These are phyloP conservation scores for Phylloporus rhodoxanthus DNA, from an alignment of 768 basidiomycete genomes.

Conservation along the genomic window DNA sequence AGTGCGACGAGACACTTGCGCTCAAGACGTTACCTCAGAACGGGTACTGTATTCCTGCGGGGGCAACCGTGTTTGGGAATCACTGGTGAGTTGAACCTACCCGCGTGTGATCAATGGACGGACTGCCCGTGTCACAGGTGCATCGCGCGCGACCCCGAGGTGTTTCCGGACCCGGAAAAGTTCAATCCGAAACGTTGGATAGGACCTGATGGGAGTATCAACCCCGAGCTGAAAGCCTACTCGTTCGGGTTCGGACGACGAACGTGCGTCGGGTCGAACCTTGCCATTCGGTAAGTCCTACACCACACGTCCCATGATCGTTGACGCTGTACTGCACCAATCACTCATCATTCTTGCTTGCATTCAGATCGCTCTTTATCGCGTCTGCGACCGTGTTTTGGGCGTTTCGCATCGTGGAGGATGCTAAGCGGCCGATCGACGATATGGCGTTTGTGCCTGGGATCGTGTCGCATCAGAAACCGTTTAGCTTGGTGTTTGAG, in stretches of 20 bases:
- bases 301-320: too few relatives aligned
- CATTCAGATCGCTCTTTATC: conserved; percentile 56
- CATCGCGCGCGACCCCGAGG: conserved; percentile 22
- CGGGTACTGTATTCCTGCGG: conserved; percentile 31
- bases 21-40: conserved; percentile 20
- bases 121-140: conserved; percentile 4
- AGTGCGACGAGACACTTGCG: conserved; percentile 19
- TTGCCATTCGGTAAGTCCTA: conserved; percentile 21
- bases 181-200: conserved; percentile 59
- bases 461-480: conserved; percentile 57
- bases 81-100: conserved; percentile 19
- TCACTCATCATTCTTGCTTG: background rate
- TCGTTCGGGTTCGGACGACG: conserved; percentile 51
- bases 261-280: conserved; percentile 22
- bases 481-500: conserved; percentile 53
- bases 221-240: conserved; percentile 45
- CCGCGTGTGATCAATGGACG: background rate
- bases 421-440: conserved; percentile 51
- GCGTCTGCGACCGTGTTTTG: conserved; percentile 59
- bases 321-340: too few relatives aligned
- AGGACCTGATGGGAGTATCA: conserved; percentile 36
- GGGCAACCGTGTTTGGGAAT: conserved; percentile 31
- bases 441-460: conserved; percentile 56
- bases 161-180: conserved; percentile 35
- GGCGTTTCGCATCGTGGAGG: conserved; percentile 50